Base-by-base conservation (phyloP, 1,284 basidiomycete genomes). In the Phellinidium pouzarii region DNA sequence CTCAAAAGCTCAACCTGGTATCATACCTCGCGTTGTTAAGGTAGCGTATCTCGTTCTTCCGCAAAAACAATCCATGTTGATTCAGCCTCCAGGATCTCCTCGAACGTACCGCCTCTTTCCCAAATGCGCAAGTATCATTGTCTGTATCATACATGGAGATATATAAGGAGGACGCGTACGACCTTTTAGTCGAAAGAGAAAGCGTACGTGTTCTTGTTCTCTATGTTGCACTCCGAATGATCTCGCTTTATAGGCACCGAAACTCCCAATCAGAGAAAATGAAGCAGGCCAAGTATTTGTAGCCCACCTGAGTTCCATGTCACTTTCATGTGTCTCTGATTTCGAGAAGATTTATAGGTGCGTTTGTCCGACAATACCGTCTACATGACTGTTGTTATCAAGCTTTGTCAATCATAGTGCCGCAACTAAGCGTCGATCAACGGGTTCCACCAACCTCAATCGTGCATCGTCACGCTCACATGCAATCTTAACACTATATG, bases 121-220 rank as follows among this genome's bases (percentile, higher is more conserved):
- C 48, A 44, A 22, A 48, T 46, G 66, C 69, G 37, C 63, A 75
- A 38, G 69, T 76, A 4, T 69, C 71, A 1, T 65, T 90, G 3
- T 60, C 73, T 4, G 71, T 87, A 14, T 87, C 86, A 0, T 91
- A 90, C 59, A 87, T 91, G 77, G 90, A 91, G 64, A 88, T 91
- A 41, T 89, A 91, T 68, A 88, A 88, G 61, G 89, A 92, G 60
- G 87, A 91, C 54, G 83, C 87, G 1, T 91, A 87, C 62, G 89
- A 92, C 62, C 74, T 93, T 3, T 74, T 92, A 3, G 83, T 86
- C 2, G 70, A 77, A 47, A 72, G 83, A 42, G 85, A 85, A 49
- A 79, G 74, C 44, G 87, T 85, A 60, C 29, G 76, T 71, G 7
- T 51, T 25, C 19, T 25, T 25, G 6, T 29, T 22, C n/a, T n/a